Evolutionary conservation across 768 basidiomycete genomes (phyloP).

Genomic region (Tricholoma hemisulphureum): DNA sequence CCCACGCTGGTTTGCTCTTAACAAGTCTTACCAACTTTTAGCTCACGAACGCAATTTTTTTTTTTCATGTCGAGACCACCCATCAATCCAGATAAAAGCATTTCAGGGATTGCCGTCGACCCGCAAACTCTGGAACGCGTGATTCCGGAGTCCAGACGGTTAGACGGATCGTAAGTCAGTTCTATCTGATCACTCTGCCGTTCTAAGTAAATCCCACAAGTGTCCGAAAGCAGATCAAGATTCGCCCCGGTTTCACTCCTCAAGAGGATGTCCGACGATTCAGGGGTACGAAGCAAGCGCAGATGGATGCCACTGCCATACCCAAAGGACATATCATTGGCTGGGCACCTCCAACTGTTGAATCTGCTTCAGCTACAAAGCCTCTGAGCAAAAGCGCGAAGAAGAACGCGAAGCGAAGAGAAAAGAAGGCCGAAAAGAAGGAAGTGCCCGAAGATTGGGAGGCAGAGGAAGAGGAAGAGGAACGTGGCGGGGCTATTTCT

Average conservation of each 20-base stretch:
- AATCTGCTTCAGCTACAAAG: constrained; percentile 33
- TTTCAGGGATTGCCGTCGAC: constrained; percentile 80
- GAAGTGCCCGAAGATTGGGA: constrained; percentile 81
- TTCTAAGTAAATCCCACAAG: constrained; percentile 39
- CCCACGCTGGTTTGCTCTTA: constrained; percentile 16
- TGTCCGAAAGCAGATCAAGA: constrained; percentile 82
- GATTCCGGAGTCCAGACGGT: constrained; percentile 77
- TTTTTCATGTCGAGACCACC: constrained; percentile 71
- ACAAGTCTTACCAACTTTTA: not conserved
- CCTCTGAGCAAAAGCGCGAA: constrained; percentile 78
- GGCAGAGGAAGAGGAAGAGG: constrained; percentile 61
- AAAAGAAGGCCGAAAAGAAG: constrained; percentile 61
- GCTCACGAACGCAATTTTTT: not conserved
- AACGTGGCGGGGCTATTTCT: constrained; percentile 13
- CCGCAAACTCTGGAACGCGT: constrained; percentile 85
- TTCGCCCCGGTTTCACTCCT: constrained; percentile 91
- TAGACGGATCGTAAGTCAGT: constrained; percentile 78
- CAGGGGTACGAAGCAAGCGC: constrained; percentile 71
- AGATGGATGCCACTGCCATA: constrained; percentile 60
- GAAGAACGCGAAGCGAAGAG: constrained; percentile 77
- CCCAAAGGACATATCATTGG: constrained; percentile 84
- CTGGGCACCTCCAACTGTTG: constrained; percentile 59
- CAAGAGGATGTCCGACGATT: constrained; percentile 92
- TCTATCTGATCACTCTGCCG: constrained; percentile 8
- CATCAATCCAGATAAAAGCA: constrained; percentile 65